Evolutionary conservation across 176 grass and related monocot genomes (phyloP), one percentile per base, ranked within the genome.

Genomic region (Miscanthus lutarioriparius): DNA sequence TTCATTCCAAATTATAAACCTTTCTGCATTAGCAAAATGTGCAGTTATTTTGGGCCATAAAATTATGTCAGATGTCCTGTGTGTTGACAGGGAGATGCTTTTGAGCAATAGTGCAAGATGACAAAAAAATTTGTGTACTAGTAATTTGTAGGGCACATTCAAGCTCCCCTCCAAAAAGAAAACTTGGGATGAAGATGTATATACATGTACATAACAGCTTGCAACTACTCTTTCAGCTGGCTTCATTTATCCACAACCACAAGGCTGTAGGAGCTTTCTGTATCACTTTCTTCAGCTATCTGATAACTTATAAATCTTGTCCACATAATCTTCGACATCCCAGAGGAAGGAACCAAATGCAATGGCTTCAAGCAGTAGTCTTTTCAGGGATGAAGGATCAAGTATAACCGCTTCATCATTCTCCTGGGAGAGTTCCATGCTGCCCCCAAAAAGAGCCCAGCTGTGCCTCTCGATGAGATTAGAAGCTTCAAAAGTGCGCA

Each of bases 301-400:
- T 10, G 51, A n/a, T n/a, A 58, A n/a, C 53, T 58, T n/a, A n/a
- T n/a, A 58, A n/a, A 58, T 58, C 53, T 58, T 20, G 53, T 58
- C 53, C 53, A 58, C 53, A n/a, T 58, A 58, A 45, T 84, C 87
- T 81, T 92, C 91, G 6, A 81, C 81, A 74, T 92, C 91, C 91
- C 91, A 87, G 43, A 92, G 91, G 38, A 92, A 92, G 39, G 91
- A 92, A 77, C 91, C 91, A 36, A 92, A 92, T 45, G 91, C 91
- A 87, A 89, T 89, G 47, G 91, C 91, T 89, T 92, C 91, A 75
- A 92, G 91, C 44, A 92, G 56, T 67, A 92, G 40, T 26, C 91
- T 81, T 44, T 89, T 92, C 0, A 92, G 70, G 47, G 82, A 80
- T 8, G 91, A 66, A 1, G 84, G 84, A 20, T 86, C 84, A 40